A percentile compares a stretch with the other conserved stretches of the same genome.
These are phyloP conservation scores for Colletotrichum truncatum DNA, from an alignment of 2,329 filamentous ascomycete species.

Conservation along the genomic window DNA sequence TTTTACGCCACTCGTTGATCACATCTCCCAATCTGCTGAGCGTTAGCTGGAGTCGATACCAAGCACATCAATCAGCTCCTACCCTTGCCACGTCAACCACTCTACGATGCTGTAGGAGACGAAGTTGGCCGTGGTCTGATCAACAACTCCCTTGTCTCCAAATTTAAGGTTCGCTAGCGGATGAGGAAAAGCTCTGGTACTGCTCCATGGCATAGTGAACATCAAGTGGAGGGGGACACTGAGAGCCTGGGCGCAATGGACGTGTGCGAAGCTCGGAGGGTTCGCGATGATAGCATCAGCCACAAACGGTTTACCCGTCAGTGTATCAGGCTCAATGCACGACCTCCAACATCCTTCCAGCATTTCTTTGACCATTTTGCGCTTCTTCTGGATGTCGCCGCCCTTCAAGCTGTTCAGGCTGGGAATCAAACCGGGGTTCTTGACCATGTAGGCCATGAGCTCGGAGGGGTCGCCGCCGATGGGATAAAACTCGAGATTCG, in stretches of 20 bases:
- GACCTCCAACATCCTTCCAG: slow-evolving; percentile 37
- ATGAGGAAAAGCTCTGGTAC: slow-evolving; percentile 77
- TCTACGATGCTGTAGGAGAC: slow-evolving; percentile 78
- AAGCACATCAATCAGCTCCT: background rate
- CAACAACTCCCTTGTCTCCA: slow-evolving; percentile 52
- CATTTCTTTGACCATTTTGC: slow-evolving; percentile 36
- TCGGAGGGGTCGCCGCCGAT: slow-evolving; percentile 64
- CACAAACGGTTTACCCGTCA: slow-evolving; percentile 48
- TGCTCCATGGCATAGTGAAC: slow-evolving; percentile 77
- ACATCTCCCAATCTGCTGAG: slow-evolving; percentile 68
- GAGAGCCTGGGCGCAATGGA: slow-evolving; percentile 56
- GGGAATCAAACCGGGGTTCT: slow-evolving; percentile 39
- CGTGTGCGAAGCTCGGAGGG: slow-evolving; percentile 57
- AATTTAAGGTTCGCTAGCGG: slow-evolving; percentile 78
- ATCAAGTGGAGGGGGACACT: slow-evolving; percentile 56
- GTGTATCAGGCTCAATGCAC: slow-evolving; percentile 33
- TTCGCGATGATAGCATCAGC: slow-evolving; percentile 62
- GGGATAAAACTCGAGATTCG: slow-evolving; percentile 60
- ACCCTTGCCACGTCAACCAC: slow-evolving; percentile 80
- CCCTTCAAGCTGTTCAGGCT: slow-evolving; percentile 36
- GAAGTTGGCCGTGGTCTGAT: slow-evolving; percentile 72
- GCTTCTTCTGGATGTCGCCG: slow-evolving; percentile 38
- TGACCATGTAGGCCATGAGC: slow-evolving; percentile 44
- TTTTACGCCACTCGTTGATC: slow-evolving; percentile 77
- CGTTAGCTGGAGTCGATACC: background rate